These are phyloP conservation scores for Cucurbita ficifolia DNA, from an alignment of 306 rosid genomes.

Conservation along the genomic window DNA sequence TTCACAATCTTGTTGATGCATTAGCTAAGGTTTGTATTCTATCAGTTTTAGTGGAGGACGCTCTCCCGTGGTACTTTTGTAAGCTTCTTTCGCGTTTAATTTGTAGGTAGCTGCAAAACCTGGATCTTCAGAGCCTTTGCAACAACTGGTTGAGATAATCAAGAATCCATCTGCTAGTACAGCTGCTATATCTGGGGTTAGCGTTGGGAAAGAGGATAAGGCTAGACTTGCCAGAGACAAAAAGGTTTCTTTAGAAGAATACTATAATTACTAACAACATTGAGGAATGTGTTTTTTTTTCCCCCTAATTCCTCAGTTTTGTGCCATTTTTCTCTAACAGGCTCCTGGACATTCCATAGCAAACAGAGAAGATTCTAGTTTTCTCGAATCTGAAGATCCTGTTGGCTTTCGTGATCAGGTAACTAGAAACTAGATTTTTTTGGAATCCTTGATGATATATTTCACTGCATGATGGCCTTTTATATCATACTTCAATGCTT, in stretches of 20 bases:
- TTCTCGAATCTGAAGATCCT: slow-evolving; percentile 60
- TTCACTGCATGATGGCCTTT: background rate
- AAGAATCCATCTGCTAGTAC: slow-evolving; percentile 56
- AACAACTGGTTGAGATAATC: slow-evolving; percentile 65
- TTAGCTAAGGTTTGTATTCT: slow-evolving; percentile 59
- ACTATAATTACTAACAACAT: background rate
- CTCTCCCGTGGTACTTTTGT: background rate
- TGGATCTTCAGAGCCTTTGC: slow-evolving; percentile 81
- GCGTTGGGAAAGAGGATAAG: slow-evolving; percentile 81
- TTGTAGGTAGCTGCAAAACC: slow-evolving; percentile 77
- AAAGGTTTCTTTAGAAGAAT: slow-evolving; percentile 33
- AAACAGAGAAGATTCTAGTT: slow-evolving; percentile 46
- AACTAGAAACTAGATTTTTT: slow-evolving; percentile 6
- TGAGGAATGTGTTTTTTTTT: background rate
- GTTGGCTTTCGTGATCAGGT: slow-evolving; percentile 93
- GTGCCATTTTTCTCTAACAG: slow-evolving; percentile 19
- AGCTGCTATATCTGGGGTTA: slow-evolving; percentile 31
- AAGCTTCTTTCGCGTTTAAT: slow-evolving; percentile 11
- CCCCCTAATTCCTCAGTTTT: background rate
- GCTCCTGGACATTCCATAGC: slow-evolving; percentile 34
- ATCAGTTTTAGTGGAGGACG: background rate
- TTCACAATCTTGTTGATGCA: slow-evolving; percentile 90
- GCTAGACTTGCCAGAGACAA: slow-evolving; percentile 56
- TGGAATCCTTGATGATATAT: background rate
- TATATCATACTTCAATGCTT: background rate